Evolutionary conservation across 805 yeast genomes (phyloP), one percentile per base, ranked within the genome.

Genomic region (Saturnispora galanensis): DNA sequence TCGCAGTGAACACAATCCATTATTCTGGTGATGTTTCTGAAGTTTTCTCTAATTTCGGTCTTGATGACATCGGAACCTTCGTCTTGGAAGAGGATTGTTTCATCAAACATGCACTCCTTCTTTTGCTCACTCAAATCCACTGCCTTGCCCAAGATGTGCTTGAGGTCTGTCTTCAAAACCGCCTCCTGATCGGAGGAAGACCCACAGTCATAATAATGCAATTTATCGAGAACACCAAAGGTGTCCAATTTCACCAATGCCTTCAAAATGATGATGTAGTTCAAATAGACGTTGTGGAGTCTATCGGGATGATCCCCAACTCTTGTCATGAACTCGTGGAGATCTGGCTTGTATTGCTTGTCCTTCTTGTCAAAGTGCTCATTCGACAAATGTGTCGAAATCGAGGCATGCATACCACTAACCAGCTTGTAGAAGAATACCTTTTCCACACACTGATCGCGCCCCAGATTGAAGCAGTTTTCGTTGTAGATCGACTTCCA

Each of bases 1-100:
- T 93, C 98, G 68, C 99, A 93, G 33, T 96, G 97, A 35, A 93
- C 97, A 67, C 99, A 93, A 62, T 90, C 96, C 97, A 93, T 93
- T 37, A 93, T 78, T 41, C 85, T 81, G 16, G 95, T 81, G 18
- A 93, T 94, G 59, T 93, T 93, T 57, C 79, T 81, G 63, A 93
- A 94, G 42, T 95, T 81, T 33, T 74, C 64, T 49, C 90, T 75
- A 67, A 93, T 89, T 55, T 93, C 97, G 50, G 81, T 81, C 56
- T 93, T 93, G 47, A 90, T 71, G 32, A 73, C 70, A 35, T 71
- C 74, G 1, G 68, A 61, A 11, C 59, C 54, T 12, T 72, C 69
- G 50, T 70, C 67, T 50, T 73, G 73, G 50, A 77, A 71, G 30
- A 68, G 55, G 4, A 66, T 58, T 10, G 72, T 58, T 48, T 76